phyloP scores from a whole-genome alignment of 495 filamentous ascomycete genomes.

The Daldinia concentrica region DNA sequence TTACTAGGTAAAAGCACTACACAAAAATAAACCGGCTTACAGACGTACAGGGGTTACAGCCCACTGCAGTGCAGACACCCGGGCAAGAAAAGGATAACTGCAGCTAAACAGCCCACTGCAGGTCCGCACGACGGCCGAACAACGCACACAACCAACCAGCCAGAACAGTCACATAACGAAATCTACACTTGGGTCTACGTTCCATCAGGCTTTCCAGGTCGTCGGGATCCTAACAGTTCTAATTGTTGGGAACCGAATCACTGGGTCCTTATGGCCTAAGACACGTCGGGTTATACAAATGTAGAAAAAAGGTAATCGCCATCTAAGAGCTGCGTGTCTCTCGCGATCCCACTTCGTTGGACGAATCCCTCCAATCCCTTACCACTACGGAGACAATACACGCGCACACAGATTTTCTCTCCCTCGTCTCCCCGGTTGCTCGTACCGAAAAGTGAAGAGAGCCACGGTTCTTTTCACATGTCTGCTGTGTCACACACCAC shows the following conservation, averaged over 20 bases:
- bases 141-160: constrained; percentile 27
- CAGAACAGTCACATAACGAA: constrained; percentile 34
- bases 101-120: constrained; percentile 39
- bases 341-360: constrained; percentile 39
- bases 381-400: constrained; percentile 32
- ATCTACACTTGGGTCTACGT: constrained; percentile 4
- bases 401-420: constrained; percentile 29
- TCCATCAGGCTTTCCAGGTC: constrained; percentile 22
- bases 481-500: constrained; percentile 43
- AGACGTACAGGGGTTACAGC: constrained; percentile 34
- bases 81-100: constrained; percentile 44
- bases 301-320: constrained; percentile 31
- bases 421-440: constrained; percentile 30
- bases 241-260: constrained; percentile 8
- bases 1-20: constrained; percentile 6
- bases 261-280: constrained; percentile 24
- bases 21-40: constrained; percentile 20
- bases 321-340: constrained; percentile 40
- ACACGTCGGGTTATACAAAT: constrained; percentile 42
- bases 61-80: constrained; percentile 42
- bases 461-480: constrained; percentile 40
- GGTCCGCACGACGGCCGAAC: constrained; percentile 36
- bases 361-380: constrained; percentile 38
- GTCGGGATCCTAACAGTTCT: constrained; percentile 17
- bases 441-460: constrained; percentile 37